These are phyloP conservation scores for Cryphonectria carpinicola DNA, from an alignment of 2,329 filamentous ascomycete species.

Conservation along the genomic window DNA sequence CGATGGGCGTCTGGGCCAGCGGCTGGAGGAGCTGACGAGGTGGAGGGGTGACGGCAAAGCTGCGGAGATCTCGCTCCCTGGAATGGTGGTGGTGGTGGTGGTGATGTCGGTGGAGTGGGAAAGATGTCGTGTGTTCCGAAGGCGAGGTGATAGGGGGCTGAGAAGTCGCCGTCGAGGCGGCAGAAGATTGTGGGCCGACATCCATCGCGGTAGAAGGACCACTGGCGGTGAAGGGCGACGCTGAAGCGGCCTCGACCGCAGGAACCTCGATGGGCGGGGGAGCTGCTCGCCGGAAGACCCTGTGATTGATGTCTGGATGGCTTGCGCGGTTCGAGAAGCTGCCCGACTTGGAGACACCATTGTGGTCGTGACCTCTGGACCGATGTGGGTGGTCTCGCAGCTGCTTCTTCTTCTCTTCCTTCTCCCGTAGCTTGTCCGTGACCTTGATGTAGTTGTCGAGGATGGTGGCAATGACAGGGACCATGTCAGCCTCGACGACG, in stretches of 20 bases:
- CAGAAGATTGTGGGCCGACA: background rate
- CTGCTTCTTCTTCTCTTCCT: conserved; percentile 77
- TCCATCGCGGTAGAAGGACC: conserved; percentile 44
- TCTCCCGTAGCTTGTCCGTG: conserved; percentile 87
- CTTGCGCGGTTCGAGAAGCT: conserved; percentile 58
- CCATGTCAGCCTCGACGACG: conserved; percentile 98
- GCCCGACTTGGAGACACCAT: conserved; percentile 50
- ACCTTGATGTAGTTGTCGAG: conserved; percentile 98
- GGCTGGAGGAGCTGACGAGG: conserved; percentile 64
- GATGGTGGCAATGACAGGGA: conserved; percentile 96
- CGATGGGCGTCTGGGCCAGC: conserved; percentile 68
- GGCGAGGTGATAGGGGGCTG: conserved; percentile 71
- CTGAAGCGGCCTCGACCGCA: conserved; percentile 75
- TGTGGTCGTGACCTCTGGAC: conserved; percentile 54
- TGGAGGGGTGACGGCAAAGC: conserved; percentile 50
- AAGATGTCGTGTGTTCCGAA: conserved; percentile 69
- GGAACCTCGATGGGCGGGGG: conserved; percentile 63
- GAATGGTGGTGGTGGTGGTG: conserved; percentile 52
- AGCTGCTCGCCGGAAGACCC: conserved; percentile 73
- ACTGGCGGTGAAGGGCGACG: conserved; percentile 47
- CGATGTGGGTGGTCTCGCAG: conserved; percentile 57
- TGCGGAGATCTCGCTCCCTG: conserved; percentile 55
- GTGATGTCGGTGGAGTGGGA: conserved; percentile 46
- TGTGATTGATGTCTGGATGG: conserved; percentile 61
- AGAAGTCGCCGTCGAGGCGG: conserved; percentile 49